Conservation (phyloP, 2,329 filamentous ascomycete species). For the Fonsecaea multimorphosa region DNA sequence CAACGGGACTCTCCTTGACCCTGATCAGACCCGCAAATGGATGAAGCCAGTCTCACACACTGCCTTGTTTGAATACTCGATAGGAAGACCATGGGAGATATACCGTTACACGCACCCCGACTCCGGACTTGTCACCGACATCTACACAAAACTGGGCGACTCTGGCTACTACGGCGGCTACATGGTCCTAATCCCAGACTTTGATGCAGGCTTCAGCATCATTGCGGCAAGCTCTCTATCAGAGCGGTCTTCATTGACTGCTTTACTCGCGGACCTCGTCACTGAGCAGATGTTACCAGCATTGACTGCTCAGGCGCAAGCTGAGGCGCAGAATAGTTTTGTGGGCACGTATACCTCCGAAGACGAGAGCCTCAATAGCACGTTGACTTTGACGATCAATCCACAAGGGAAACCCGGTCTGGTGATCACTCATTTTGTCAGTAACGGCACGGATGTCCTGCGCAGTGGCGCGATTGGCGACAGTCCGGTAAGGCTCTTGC, state of each 20-base stretch:
- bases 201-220: slow-evolving; percentile 52
- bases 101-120: slow-evolving; percentile 44
- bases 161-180: slow-evolving; percentile 48
- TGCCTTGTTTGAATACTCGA: slow-evolving; percentile 48
- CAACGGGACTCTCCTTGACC: slow-evolving; percentile 46
- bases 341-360: slow-evolving; percentile 43
- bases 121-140: slow-evolving; percentile 41
- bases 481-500: slow-evolving; percentile 35
- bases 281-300: slow-evolving; percentile 43
- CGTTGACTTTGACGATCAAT: slow-evolving; percentile 40
- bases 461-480: not conserved
- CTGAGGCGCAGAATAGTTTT: slow-evolving; percentile 41
- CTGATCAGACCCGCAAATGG: slow-evolving; percentile 48
- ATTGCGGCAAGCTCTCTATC: slow-evolving; percentile 53
- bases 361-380: slow-evolving; percentile 38
- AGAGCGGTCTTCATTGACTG: slow-evolving; percentile 48
- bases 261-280: slow-evolving; percentile 48
- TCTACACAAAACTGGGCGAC: slow-evolving; percentile 54
- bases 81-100: slow-evolving; percentile 53
- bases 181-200: slow-evolving; percentile 55
- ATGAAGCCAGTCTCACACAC: slow-evolving; percentile 51
- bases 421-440: slow-evolving; percentile 31
- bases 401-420: slow-evolving; percentile 26
- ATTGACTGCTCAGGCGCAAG: slow-evolving; percentile 42
- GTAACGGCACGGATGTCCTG: slow-evolving; percentile 30